Evolutionary conservation across 2,329 filamentous ascomycete genomes (phyloP), one percentile per base, ranked within the genome.

Genomic region (Fusarium paranaense): DNA sequence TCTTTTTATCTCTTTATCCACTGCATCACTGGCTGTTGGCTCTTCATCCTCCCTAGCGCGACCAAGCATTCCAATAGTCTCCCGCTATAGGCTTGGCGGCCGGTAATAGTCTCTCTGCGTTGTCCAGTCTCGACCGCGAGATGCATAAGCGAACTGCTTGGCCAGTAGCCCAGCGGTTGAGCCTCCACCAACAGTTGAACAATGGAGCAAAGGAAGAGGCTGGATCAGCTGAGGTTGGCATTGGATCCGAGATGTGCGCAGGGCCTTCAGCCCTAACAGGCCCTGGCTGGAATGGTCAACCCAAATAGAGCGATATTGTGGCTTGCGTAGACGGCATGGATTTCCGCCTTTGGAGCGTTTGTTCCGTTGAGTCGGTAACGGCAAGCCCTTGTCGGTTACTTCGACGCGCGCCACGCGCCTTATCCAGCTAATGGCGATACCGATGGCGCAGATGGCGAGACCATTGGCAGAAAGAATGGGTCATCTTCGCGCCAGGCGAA

Each of bases 81-180:
- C n/a, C 38, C 47, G 20, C 32, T 62, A 67, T 58, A 58, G 37
- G 38, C 66, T 69, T 70, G 60, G 66, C 61, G 54, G 10, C 35
- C 27, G 6, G 50, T 27, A 60, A 69, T 64, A 60, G 63, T 37
- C 20, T 38, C 33, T 25, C 33, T 25, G 18, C 13, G 20, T 20
- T 38, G 32, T 58, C 54, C 54, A 62, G 56, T 69, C 68, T 70
- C 4, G 68, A 58, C 61, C 38, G 2, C 32, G 11, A 54, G 42
- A 27, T 69, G 62, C 50, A 54, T 56, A 56, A 68, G 35, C 42
- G 40, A 27, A 27, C 56, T 40, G 20, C 6, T 16, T n/a, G 11
- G 40, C 32, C 27, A 27, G 30, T 32, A 16, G 33, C 3, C 3
- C 37, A 54, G 22, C 18, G 8, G n/a, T 9, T 56, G n/a, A 56